Evolutionary conservation across 164 flowering plant genomes (phyloP).

Genomic region (Tinospora cordifolia): DNA sequence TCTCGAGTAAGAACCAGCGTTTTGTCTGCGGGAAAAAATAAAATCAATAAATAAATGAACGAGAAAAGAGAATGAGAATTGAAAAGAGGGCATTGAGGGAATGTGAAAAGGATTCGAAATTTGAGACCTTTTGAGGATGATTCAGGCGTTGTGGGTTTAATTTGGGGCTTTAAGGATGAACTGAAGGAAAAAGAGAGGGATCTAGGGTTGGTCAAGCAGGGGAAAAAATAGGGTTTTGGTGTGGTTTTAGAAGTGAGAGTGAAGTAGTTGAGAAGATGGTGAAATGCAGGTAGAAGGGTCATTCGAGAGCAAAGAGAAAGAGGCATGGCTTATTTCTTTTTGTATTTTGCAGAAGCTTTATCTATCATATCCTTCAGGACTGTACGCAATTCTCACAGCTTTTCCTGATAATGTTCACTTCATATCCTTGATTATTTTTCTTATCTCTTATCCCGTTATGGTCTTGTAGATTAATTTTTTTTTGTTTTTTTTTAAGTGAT

Average conservation of each 20-base stretch:
- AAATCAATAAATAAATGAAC: not conserved
- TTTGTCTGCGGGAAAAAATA: slow-evolving; percentile 18
- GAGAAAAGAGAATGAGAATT: not conserved
- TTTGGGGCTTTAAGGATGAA: slow-evolving; percentile 15
- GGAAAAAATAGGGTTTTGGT: slow-evolving; percentile 1
- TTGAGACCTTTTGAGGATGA: slow-evolving; percentile 11
- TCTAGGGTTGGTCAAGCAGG: slow-evolving; percentile 16
- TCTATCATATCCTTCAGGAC: too few relatives aligned
- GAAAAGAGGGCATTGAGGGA: not conserved
- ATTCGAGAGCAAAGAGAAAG: slow-evolving; percentile 4
- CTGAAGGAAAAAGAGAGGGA: slow-evolving; percentile 13
- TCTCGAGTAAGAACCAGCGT: slow-evolving; percentile 31
- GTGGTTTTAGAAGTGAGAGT: slow-evolving; percentile 4
- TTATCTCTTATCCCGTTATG: too few relatives aligned
- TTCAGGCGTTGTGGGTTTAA: slow-evolving; percentile 17
- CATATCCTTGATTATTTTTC: too few relatives aligned
- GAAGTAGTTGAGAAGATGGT: slow-evolving; percentile 17
- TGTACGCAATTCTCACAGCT: too few relatives aligned
- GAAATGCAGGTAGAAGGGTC: slow-evolving; percentile 21
- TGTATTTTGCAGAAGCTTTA: too few relatives aligned
- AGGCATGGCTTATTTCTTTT: not conserved
- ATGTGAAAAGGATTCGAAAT: not conserved
- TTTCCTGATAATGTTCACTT: too few relatives aligned
- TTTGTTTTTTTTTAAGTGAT: too few relatives aligned
- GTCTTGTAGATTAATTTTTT: too few relatives aligned